Evolutionary conservation across 2,329 filamentous ascomycete genomes (phyloP).

Genomic region (Aspergillus neoniger): DNA sequence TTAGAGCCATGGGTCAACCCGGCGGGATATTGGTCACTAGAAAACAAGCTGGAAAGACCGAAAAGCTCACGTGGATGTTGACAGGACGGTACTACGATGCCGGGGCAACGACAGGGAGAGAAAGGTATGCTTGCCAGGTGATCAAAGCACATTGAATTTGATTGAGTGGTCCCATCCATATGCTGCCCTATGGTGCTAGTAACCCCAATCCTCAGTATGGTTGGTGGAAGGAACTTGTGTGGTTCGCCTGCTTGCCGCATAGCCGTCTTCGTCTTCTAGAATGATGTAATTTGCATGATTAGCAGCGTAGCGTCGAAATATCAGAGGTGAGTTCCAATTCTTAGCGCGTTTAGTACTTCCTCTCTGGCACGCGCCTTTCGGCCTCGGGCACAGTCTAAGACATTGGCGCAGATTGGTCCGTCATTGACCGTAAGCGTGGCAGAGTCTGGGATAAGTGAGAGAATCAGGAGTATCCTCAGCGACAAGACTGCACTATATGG

Average conservation of each 20-base stretch:
- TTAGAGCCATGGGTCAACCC: background rate
- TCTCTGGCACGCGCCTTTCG: background rate
- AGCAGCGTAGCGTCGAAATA: background rate
- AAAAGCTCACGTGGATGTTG: conserved; percentile 1
- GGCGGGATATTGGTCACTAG: conserved; percentile 6
- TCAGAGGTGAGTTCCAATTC: background rate
- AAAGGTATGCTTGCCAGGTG: background rate
- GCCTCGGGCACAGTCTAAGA: background rate
- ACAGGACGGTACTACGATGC: background rate
- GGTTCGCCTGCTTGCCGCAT: background rate
- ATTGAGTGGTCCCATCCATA: background rate
- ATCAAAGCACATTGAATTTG: background rate
- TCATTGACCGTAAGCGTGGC: background rate
- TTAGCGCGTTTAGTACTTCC: background rate
- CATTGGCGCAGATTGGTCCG: background rate
- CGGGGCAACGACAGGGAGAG: background rate
- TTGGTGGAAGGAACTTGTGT: background rate
- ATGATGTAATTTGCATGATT: background rate
- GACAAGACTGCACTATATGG: background rate
- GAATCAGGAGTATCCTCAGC: background rate
- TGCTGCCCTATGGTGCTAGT: background rate
- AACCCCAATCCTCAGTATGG: background rate
- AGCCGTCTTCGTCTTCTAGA: background rate
- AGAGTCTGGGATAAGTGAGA: background rate
- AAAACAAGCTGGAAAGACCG: conserved; percentile 13